These are phyloP conservation scores for Lactarius sp. DNA, from an alignment of 768 basidiomycete genomes.

Conservation along the genomic window DNA sequence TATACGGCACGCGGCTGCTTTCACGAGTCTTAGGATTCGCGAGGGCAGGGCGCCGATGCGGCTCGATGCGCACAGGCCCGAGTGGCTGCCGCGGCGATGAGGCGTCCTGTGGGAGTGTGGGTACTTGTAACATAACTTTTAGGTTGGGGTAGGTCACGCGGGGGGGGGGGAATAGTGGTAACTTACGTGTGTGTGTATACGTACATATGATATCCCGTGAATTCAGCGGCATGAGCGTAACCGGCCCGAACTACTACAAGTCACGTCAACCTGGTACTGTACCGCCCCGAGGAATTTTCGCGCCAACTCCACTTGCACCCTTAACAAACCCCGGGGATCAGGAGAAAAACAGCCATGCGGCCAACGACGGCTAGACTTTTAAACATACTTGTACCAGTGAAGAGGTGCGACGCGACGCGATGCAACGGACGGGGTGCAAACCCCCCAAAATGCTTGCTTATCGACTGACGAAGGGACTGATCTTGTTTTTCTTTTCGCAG, in stretches of 20 bases:
- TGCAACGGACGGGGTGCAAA: not conserved
- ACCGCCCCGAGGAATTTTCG: slow-evolving; percentile 1
- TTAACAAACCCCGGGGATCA: not conserved
- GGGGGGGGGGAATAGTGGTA: too few species aligned
- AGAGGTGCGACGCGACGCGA: slow-evolving; percentile 51
- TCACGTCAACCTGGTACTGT: too few species aligned
- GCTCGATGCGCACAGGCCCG: slow-evolving; percentile 25
- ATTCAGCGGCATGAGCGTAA: too few species aligned
- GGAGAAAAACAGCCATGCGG: slow-evolving; percentile 47
- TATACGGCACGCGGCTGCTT: slow-evolving; percentile 22
- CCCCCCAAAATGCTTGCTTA: too few species aligned
- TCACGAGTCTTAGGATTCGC: slow-evolving; percentile 19
- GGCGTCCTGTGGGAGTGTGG: too few species aligned
- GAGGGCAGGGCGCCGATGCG: slow-evolving; percentile 25
- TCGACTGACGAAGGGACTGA: too few species aligned
- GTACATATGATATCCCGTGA: too few species aligned
- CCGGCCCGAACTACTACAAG: too few species aligned
- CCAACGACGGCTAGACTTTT: slow-evolving; percentile 67
- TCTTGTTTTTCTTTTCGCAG: slow-evolving; percentile 36
- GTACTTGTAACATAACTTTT: too few species aligned
- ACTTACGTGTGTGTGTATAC: too few species aligned
- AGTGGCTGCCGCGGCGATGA: slow-evolving; percentile 30
- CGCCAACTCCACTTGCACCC: not conserved
- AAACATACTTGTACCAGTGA: slow-evolving; percentile 92
- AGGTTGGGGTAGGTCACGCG: not conserved